Conservation (phyloP, 129 eudicot genomes). For the Flaveria linearis region DNA sequence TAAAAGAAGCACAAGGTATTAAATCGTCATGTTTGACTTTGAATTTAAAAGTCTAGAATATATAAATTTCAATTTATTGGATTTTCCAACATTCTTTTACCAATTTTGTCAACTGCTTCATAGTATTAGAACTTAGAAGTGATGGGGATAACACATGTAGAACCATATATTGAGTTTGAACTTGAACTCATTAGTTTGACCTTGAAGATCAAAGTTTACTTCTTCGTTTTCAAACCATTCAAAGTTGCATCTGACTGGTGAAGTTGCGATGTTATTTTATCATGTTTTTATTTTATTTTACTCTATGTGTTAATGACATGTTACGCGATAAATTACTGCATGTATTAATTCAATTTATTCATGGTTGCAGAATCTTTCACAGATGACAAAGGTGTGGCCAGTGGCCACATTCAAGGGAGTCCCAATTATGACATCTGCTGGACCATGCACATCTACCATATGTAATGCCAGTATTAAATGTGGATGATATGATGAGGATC, state of each 20-base stretch:
- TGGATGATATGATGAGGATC: constrained; percentile 11
- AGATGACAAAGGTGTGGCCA: constrained; percentile 84
- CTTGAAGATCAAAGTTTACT: not conserved
- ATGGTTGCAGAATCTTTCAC: constrained; percentile 82
- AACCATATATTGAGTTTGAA: not conserved
- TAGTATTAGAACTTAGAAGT: no score
- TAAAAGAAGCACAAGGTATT: not conserved
- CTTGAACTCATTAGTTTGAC: constrained; percentile 6
- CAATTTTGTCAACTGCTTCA: not conserved
- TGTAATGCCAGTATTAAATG: constrained; percentile 67
- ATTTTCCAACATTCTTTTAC: not conserved
- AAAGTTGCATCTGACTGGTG: constrained; percentile 9
- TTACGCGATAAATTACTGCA: constrained; percentile 26
- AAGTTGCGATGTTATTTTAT: not conserved
- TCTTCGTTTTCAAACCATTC: constrained; percentile 12
- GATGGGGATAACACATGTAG: not conserved
- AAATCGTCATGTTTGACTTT: not conserved
- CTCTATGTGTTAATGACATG: not conserved
- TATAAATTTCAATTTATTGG: constrained; percentile 13
- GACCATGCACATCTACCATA: constrained; percentile 88
- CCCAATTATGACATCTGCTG: constrained; percentile 91
- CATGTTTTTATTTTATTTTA: not conserved
- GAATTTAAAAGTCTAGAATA: not conserved
- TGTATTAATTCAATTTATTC: constrained; percentile 19
- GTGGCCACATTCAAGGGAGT: constrained; percentile 88